Base-by-base conservation (phyloP, 495 filamentous ascomycete species). In the Jackrogersella multiformis region DNA sequence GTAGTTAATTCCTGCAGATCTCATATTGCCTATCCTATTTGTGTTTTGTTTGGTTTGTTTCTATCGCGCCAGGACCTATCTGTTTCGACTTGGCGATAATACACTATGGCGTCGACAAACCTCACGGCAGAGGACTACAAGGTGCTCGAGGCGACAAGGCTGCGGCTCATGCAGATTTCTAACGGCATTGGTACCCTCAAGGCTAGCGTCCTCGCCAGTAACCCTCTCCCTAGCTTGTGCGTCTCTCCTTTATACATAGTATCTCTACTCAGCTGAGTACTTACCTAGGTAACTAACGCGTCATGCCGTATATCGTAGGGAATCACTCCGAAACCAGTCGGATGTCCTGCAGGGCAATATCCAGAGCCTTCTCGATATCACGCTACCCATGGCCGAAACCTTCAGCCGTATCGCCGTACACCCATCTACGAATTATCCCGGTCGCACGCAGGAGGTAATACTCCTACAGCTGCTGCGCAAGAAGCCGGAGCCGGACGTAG, bases 401-500 rank as follows among this genome's bases (percentile, higher is more conserved):
- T 83, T 93, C 41, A 78, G 81, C 52, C 84, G 85, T 15, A 74
- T 89, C 46, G 86, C 86, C 66, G 85, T 88, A 45, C 92, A 93
- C 75, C 92, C 92, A 1, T 84, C 87, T 3, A 90, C 92, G 4
- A 86, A 87, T 56, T 94, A 89, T 77, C 91, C 92, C 8, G 86
- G 89, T 9, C 87, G 87, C 41, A 88, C 85, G 8, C 86, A 94
- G 71, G 86, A 89, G 45, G 76, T 69, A 41, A 77, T 88, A 4
- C 84, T 94, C 1, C 76, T 83, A 5, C 81, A 86, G 55, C 78
- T 96, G 1, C 78, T 95, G 18, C 87, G 92, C 16, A 95, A 94
- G 77, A 94, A 94, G 74, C 84, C 90, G 18, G 90, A 94, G 53
- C 90, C 91, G 3, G 80, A 84, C 2, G 87, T 92, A 23, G 90